Base-by-base conservation (phyloP, 2,329 filamentous ascomycete species). In the Orbilia ellipsospora region DNA sequence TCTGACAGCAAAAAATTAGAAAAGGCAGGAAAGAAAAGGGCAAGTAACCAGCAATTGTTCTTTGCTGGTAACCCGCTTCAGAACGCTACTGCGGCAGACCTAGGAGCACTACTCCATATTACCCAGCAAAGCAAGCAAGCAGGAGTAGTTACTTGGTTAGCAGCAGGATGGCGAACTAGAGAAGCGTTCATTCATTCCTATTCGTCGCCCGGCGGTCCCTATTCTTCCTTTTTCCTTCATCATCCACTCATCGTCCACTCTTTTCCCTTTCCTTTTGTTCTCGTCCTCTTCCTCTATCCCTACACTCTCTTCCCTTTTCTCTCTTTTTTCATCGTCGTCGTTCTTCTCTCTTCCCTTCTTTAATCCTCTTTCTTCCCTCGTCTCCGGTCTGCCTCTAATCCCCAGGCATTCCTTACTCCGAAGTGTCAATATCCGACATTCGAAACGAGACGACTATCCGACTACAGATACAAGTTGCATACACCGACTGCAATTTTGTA, bases 211-310 rank as follows among this genome's bases (percentile, higher is more conserved):
- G 31, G 31, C 31, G 31, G 31, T 74, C 59, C 70, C 57, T 68
- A 74, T 74, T 74, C 70, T 74, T 74, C 70, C 70, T 74, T 74
- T 74, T 74, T 68, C 54, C 70, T 64, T 74, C 83, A 68, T 72
- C 61, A 77, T 72, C 65, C 65, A 77, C 61, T 72, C 73, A 77
- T 77, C 73, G 51, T 64, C 66, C 73, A 52, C 73, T 73, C 73
- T 67, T 77, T 66, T 77, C 74, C 59, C 64, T 73, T 74, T 74
- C 59, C 74, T 77, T 77, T 77, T 70, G 70, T 73, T 73, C 75
- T 73, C 54, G 57, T 67, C 66, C 67, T 67, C 59, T 60, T 68
- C 52, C 51, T 77, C 66, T 50, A 72, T 60, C 66, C 63, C 64
- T 56, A 67, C 62, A 63, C 64, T 66, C 65, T 66, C 65, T 72